Evolutionary conservation across 345 rosid genomes (phyloP).

Genomic region (Euphorbia pulcherrima): DNA sequence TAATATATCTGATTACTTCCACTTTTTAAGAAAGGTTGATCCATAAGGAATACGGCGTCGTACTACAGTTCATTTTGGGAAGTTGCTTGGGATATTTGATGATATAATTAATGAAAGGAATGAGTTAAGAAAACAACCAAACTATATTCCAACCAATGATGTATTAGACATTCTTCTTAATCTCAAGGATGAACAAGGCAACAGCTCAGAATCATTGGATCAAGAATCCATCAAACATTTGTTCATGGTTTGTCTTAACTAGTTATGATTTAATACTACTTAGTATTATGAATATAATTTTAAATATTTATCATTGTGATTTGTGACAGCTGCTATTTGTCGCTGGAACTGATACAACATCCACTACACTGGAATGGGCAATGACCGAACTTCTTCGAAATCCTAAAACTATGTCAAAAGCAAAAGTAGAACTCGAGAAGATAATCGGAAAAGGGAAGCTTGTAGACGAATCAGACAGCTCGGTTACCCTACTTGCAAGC

Average conservation of each 20-base stretch:
- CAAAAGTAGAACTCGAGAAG: constrained; percentile 29
- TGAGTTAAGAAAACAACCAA: constrained; percentile 10
- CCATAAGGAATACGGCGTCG: constrained; percentile 14
- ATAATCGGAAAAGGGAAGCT: constrained; percentile 28
- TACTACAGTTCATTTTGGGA: constrained; percentile 4
- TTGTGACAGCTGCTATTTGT: constrained; percentile 35
- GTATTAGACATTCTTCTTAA: constrained; percentile 30
- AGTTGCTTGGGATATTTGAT: constrained; percentile 26
- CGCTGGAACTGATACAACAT: constrained; percentile 46
- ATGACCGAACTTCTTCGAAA: constrained; percentile 41
- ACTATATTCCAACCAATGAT: constrained; percentile 18
- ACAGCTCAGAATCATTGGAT: constrained; percentile 16
- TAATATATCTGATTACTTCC: constrained; percentile 5
- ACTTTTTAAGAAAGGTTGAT: constrained; percentile 6
- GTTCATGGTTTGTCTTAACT: background rate
- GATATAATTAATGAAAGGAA: constrained; percentile 26
- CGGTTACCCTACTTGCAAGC: constrained; percentile 45
- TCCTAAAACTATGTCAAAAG: constrained; percentile 30
- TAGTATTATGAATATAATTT: too few relatives aligned
- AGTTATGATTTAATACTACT: too few relatives aligned
- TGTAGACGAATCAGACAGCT: constrained; percentile 32
- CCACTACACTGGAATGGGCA: constrained; percentile 55
- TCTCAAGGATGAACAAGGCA: constrained; percentile 18
- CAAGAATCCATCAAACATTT: constrained; percentile 12
- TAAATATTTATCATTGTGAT: background rate